phyloP scores from a whole-genome alignment of 1,139 yeast genomes.

The Scheffersomyces quercinus region DNA sequence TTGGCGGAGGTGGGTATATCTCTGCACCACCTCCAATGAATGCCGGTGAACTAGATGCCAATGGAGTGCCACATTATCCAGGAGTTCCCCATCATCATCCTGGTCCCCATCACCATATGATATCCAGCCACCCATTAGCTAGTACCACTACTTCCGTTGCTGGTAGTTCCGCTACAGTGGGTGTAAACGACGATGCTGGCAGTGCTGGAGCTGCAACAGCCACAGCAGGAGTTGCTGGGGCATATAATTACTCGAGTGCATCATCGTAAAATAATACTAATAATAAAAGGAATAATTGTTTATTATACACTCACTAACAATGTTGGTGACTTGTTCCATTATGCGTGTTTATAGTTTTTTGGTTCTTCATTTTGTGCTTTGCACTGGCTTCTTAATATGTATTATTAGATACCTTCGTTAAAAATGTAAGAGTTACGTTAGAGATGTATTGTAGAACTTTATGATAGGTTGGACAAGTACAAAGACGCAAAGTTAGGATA shows the following conservation, averaged over 20 bases:
- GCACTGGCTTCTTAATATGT: too few relatives aligned
- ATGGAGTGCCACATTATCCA: slow-evolving; percentile 4
- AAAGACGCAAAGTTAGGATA: too few relatives aligned
- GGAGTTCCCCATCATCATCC: neutral
- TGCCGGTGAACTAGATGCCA: neutral
- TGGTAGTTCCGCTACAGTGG: slow-evolving; percentile 3
- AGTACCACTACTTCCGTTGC: slow-evolving; percentile 4
- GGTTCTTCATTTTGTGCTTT: too few relatives aligned
- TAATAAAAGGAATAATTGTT: too few relatives aligned
- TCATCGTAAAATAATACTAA: neutral
- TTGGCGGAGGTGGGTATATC: slow-evolving; percentile 3
- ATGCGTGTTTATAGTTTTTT: too few relatives aligned
- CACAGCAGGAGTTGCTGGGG: neutral
- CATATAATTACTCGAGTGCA: neutral
- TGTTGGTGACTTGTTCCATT: too few relatives aligned
- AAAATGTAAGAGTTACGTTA: too few relatives aligned
- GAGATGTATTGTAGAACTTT: too few relatives aligned
- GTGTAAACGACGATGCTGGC: slow-evolving; percentile 2
- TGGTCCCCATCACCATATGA: slow-evolving; percentile 5
- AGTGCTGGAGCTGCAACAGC: neutral
- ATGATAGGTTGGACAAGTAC: too few relatives aligned
- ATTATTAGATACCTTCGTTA: too few relatives aligned
- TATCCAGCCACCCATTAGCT: slow-evolving; percentile 6
- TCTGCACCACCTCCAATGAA: slow-evolving; percentile 1
- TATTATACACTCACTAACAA: too few relatives aligned